Conservation (phyloP, 768 basidiomycete genomes). For the Mycena rebaudengoi region DNA sequence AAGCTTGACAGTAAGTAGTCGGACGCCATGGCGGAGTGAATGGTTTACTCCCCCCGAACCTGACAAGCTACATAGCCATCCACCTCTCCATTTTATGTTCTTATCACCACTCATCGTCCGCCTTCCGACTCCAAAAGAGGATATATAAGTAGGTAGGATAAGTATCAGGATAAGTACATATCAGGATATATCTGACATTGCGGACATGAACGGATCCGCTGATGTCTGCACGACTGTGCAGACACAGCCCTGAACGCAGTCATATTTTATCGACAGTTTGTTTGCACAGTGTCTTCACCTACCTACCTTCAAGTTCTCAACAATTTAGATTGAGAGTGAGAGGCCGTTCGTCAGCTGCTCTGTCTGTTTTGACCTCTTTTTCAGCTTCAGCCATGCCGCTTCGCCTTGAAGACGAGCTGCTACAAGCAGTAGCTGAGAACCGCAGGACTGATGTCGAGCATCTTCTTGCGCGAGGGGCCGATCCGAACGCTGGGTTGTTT, state of each 20-base stretch:
- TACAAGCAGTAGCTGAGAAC: background rate
- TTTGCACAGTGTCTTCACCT: background rate
- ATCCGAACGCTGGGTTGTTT: background rate
- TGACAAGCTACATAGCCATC: too few species aligned
- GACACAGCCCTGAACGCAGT: background rate
- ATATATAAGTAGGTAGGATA: too few species aligned
- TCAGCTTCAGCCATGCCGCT: background rate
- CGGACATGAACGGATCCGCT: too few species aligned
- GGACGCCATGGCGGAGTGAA: background rate
- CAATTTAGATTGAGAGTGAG: background rate
- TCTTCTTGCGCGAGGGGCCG: background rate
- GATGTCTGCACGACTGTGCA: too few species aligned
- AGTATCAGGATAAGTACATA: too few species aligned
- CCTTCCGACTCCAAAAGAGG: background rate
- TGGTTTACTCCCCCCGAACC: too few species aligned
- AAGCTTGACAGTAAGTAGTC: background rate
- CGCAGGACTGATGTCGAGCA: background rate
- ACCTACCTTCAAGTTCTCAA: background rate
- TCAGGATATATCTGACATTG: too few species aligned
- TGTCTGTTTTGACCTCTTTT: background rate
- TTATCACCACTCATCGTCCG: background rate
- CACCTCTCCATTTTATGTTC: background rate
- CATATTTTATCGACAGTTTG: background rate
- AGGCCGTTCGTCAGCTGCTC: background rate
- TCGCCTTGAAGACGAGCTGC: background rate